Evolutionary conservation across 2,329 filamentous ascomycete species (phyloP).

Genomic region (Talaromyces sp.): DNA sequence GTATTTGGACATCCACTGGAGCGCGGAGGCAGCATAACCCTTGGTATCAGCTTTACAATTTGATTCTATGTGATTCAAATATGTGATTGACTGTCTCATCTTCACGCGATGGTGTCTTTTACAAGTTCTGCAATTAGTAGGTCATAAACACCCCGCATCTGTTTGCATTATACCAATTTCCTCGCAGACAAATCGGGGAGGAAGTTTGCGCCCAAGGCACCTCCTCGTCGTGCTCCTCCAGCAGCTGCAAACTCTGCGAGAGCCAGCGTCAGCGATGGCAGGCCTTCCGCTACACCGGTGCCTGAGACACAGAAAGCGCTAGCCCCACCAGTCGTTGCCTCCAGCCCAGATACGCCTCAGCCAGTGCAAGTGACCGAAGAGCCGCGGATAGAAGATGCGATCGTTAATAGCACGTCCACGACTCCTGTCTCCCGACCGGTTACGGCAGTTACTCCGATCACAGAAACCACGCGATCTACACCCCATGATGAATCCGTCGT

Average conservation of each 20-base stretch:
- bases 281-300: conserved; percentile 18
- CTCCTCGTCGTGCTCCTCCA: conserved; percentile 53
- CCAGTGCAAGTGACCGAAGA: neutral
- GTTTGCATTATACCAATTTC: conserved; percentile 12
- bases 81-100: conserved; percentile 20
- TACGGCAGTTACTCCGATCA: neutral
- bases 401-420: neutral
- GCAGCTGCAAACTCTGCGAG: conserved; percentile 32
- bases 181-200: conserved; percentile 62
- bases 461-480: neutral
- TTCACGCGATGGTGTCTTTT: conserved; percentile 44
- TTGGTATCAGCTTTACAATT: neutral
- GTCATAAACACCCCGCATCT: conserved; percentile 20
- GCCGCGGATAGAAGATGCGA: neutral
- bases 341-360: conserved; percentile 4
- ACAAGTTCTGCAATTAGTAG: conserved; percentile 55
- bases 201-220: conserved; percentile 72
- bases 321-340: conserved; percentile 17
- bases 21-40: neutral
- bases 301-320: conserved; percentile 21
- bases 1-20: neutral
- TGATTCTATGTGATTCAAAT: conserved; percentile 14
- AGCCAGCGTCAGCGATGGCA: conserved; percentile 40
- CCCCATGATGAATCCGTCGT: neutral
- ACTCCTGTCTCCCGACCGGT: neutral